phyloP scores from a whole-genome alignment of 164 flowering plant genomes.

The Dillenia suffruticosa region DNA sequence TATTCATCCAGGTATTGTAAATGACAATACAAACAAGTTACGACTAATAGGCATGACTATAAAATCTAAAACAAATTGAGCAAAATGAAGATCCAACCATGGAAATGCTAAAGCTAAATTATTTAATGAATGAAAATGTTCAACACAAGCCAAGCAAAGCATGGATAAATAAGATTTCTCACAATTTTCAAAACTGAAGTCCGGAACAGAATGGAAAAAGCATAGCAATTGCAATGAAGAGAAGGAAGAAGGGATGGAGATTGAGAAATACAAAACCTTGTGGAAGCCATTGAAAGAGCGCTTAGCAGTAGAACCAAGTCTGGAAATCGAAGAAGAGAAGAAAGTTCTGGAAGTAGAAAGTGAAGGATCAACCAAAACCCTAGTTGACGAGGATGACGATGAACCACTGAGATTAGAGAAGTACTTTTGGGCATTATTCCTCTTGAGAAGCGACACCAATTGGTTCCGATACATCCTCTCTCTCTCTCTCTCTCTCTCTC shows the following conservation, averaged over 20 bases:
- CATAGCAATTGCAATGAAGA: not conserved
- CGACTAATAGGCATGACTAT: too few species aligned
- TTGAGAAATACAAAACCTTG: conserved; percentile 6
- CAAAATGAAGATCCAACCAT: too few species aligned
- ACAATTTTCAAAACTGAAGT: too few species aligned
- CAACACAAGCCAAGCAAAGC: too few species aligned
- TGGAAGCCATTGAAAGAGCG: conserved; percentile 7
- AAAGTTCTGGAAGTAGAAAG: conserved; percentile 1
- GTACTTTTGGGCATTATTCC: conserved; percentile 2
- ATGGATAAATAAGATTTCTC: too few species aligned
- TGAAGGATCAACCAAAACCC: conserved; percentile 7
- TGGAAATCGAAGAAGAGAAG: not conserved
- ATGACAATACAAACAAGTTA: too few species aligned
- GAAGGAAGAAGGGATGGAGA: not conserved
- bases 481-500: conserved; percentile 2
- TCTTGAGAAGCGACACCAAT: conserved; percentile 5
- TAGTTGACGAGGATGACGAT: not conserved
- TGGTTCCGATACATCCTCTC: conserved; percentile 6
- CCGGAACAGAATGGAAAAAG: not conserved
- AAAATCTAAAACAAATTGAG: too few species aligned
- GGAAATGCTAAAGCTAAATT: too few species aligned
- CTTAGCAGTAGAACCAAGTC: not conserved
- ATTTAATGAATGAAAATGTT: too few species aligned
- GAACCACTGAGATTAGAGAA: not conserved
- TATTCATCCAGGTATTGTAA: too few species aligned